Evolutionary conservation across 2,329 filamentous ascomycete species (phyloP).

Genomic region (Botryotinia calthae): DNA sequence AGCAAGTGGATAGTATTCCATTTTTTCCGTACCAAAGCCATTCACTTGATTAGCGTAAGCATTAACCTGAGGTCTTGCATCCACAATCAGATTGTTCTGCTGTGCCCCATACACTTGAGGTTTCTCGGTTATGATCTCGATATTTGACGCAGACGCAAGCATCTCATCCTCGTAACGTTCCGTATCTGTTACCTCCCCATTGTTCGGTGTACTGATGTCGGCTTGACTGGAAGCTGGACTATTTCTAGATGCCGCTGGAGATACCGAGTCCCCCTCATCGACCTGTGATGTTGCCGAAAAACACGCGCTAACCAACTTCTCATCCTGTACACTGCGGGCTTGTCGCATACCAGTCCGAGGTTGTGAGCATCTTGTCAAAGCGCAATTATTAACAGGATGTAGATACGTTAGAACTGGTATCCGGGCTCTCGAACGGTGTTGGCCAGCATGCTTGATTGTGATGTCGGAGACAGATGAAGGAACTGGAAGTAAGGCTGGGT

Average conservation of each 20-base stretch:
- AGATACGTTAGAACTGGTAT: constrained; percentile 91
- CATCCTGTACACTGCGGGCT: constrained; percentile 92
- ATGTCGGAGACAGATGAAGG: constrained; percentile 94
- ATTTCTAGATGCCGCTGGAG: constrained; percentile 34
- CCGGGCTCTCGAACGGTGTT: constrained; percentile 82
- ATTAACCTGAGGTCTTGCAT: constrained; percentile 91
- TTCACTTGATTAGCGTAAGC: constrained; percentile 92
- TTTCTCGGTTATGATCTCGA: constrained; percentile 53
- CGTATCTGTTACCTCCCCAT: constrained; percentile 55
- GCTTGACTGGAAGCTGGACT: constrained; percentile 51
- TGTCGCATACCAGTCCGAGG: constrained; percentile 81
- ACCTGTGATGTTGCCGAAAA: constrained; percentile 62
- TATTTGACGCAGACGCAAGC: constrained; percentile 49
- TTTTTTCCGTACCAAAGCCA: constrained; percentile 92
- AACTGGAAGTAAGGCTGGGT: constrained; percentile 80
- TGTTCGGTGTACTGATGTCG: constrained; percentile 41
- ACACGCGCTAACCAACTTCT: constrained; percentile 87
- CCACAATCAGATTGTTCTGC: constrained; percentile 90
- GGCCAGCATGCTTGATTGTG: constrained; percentile 86
- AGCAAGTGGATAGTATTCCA: constrained; percentile 93
- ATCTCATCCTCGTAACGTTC: constrained; percentile 69
- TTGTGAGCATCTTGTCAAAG: constrained; percentile 92
- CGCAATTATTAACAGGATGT: constrained; percentile 96
- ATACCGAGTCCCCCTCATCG: constrained; percentile 32
- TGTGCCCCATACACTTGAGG: constrained; percentile 83